These are phyloP conservation scores for Wickerhamomyces tratensis DNA, from an alignment of 805 yeast genomes.

Conservation along the genomic window DNA sequence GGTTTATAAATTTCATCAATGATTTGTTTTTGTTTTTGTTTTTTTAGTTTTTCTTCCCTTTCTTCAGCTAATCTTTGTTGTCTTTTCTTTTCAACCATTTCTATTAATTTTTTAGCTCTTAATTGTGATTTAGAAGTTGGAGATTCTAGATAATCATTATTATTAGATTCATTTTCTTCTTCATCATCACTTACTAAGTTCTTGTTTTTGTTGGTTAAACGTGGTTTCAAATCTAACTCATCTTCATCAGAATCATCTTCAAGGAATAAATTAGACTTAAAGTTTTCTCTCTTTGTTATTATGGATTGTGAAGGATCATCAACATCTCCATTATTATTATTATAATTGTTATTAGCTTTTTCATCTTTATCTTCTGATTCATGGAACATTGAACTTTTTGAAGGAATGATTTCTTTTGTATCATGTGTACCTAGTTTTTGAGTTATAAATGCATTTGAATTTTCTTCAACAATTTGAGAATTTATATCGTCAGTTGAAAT, in stretches of 20 bases:
- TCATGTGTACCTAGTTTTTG: no score
- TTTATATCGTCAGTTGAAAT: no score
- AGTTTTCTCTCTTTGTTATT: neutral
- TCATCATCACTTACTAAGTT: constrained; percentile 4
- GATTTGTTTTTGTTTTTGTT: constrained; percentile 2
- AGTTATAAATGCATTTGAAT: no score
- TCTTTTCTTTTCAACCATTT: constrained; percentile 13
- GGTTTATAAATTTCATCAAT: neutral
- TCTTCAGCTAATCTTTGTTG: constrained; percentile 11
- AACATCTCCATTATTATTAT: no score
- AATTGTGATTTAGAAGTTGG: constrained; percentile 2
- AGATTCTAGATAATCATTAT: neutral
- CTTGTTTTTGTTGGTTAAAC: neutral
- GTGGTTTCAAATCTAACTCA: neutral
- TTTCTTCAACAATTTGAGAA: no score
- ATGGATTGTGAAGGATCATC: no score
- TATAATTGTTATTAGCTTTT: no score
- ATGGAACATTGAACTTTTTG: no score
- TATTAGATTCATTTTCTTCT: constrained; percentile 7
- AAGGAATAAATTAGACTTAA: no score
- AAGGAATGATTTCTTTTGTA: no score
- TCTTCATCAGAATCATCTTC: constrained; percentile 1
- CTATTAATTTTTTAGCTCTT: constrained; percentile 8
- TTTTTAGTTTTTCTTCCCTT: constrained; percentile 8
- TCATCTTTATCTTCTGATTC: no score